A percentile compares a stretch with the other conserved stretches of the same genome.
Evolutionary conservation across 2,329 filamentous ascomycete species (phyloP).

Genomic region (Hyphodiscus sp.): DNA sequence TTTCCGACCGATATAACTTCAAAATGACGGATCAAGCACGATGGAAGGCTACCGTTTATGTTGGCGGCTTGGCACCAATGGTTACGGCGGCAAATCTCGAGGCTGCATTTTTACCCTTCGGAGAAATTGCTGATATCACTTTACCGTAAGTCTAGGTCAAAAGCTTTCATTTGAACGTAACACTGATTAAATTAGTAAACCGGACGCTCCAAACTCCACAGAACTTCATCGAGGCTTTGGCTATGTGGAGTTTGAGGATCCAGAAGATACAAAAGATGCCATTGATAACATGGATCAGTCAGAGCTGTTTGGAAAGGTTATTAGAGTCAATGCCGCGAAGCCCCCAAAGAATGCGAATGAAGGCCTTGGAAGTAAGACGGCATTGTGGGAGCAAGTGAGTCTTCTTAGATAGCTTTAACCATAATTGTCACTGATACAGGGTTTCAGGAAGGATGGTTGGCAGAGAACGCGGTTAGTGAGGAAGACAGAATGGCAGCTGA

Average conservation of each 20-base stretch:
- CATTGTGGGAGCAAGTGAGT: slow-evolving; percentile 92
- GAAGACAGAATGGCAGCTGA: slow-evolving; percentile 64
- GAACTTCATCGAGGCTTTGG: slow-evolving; percentile 88
- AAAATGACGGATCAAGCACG: slow-evolving; percentile 76
- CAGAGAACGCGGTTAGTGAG: slow-evolving; percentile 77
- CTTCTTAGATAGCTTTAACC: slow-evolving; percentile 2
- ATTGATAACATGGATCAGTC: slow-evolving; percentile 99
- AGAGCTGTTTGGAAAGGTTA: slow-evolving; percentile 84
- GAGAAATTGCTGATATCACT: slow-evolving; percentile 87
- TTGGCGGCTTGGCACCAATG: slow-evolving; percentile 77
- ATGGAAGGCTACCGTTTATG: slow-evolving; percentile 86
- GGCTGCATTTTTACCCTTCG: slow-evolving; percentile 93
- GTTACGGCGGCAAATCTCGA: slow-evolving; percentile 72
- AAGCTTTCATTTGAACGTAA: neutral
- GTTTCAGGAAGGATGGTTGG: slow-evolving; percentile 81
- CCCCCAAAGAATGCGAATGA: slow-evolving; percentile 83
- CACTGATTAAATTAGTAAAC: slow-evolving; percentile 45
- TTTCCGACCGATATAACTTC: neutral
- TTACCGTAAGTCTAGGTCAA: slow-evolving; percentile 47
- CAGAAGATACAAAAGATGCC: slow-evolving; percentile 82
- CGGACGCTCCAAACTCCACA: slow-evolving; percentile 70
- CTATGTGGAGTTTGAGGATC: slow-evolving; percentile 89
- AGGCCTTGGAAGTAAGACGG: slow-evolving; percentile 85
- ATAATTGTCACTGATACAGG: slow-evolving; percentile 7
- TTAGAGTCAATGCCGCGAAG: slow-evolving; percentile 90